A percentile compares a stretch with the other conserved stretches of the same genome.
These are phyloP conservation scores for Colletotrichum incanum DNA, from an alignment of 2,329 filamentous ascomycete species.

Conservation along the genomic window DNA sequence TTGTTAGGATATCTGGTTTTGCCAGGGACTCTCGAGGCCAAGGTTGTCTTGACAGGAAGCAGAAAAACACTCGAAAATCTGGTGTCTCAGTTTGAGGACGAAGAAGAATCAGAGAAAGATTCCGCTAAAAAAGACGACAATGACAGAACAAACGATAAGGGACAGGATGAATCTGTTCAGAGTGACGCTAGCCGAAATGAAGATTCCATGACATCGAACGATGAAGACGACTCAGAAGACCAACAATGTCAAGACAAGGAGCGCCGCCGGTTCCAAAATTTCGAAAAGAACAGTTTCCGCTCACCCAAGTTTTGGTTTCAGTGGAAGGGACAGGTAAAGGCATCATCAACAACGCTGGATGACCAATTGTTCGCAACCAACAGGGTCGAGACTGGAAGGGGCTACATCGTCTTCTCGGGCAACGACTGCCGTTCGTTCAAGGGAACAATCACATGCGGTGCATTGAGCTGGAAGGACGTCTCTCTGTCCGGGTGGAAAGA, in stretches of 20 bases:
- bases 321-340: conserved; percentile 10
- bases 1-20: conserved; percentile 12
- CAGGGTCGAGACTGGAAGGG: background rate
- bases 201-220: background rate
- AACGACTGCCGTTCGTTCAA: conserved; percentile 35
- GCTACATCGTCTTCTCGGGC: conserved; percentile 36
- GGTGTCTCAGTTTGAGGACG: background rate
- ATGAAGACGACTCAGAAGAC: background rate
- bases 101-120: background rate
- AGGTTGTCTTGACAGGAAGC: conserved; percentile 25
- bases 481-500: conserved; percentile 35
- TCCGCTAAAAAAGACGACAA: background rate
- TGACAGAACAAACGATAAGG: background rate
- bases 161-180: background rate
- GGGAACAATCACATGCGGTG: conserved; percentile 22
- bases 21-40: conserved; percentile 17
- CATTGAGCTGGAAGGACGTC: conserved; percentile 26
- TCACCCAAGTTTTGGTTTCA: conserved; percentile 40
- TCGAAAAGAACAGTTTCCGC: conserved; percentile 39
- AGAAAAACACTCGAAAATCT: conserved; percentile 21
- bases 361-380: accelerated
- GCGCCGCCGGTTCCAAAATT: conserved; percentile 8
- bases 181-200: background rate
- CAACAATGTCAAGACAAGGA: background rate
- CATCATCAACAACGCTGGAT: background rate